Evolutionary conservation across 2,329 filamentous ascomycete genomes (phyloP).

Genomic region (Thelonectria blattea): DNA sequence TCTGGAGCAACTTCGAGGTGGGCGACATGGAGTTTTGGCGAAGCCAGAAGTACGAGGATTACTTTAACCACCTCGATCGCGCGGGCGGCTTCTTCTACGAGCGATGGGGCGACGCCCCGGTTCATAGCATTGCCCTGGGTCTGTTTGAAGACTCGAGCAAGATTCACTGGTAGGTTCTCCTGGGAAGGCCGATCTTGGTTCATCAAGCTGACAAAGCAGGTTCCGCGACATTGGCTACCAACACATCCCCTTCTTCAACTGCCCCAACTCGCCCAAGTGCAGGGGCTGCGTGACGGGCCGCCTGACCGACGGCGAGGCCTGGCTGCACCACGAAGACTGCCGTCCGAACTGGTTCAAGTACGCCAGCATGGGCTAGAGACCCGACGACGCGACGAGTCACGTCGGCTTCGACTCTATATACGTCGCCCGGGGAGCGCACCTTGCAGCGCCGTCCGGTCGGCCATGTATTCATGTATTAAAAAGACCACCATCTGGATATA

Average conservation of each 20-base stretch:
- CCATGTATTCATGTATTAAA: conserved; percentile 20
- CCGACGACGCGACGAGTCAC: neutral
- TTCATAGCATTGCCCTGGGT: conserved; percentile 91
- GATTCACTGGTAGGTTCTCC: conserved; percentile 82
- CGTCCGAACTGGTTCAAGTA: conserved; percentile 97
- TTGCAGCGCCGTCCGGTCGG: neutral
- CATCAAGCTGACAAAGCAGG: conserved; percentile 56
- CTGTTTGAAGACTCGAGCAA: conserved; percentile 89
- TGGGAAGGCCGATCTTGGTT: conserved; percentile 5
- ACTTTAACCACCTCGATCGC: conserved; percentile 96
- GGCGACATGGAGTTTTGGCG: conserved; percentile 93
- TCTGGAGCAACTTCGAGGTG: conserved; percentile 99
- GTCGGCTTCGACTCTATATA: neutral
- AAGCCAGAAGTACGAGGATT: conserved; percentile 88
- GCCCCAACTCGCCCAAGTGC: conserved; percentile 95
- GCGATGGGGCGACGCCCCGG: conserved; percentile 96
- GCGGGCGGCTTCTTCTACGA: conserved; percentile 99
- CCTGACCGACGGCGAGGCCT: conserved; percentile 87
- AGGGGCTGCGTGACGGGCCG: conserved; percentile 84
- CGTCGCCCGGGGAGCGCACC: neutral
- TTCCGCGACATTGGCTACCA: conserved; percentile 99
- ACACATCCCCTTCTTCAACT: conserved; percentile 98
- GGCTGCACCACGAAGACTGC: conserved; percentile 89
- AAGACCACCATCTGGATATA: conserved; percentile 23
- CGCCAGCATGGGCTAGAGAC: conserved; percentile 73